phyloP scores from a whole-genome alignment of 306 rosid genomes.

The Hippophae gyantsensis region DNA sequence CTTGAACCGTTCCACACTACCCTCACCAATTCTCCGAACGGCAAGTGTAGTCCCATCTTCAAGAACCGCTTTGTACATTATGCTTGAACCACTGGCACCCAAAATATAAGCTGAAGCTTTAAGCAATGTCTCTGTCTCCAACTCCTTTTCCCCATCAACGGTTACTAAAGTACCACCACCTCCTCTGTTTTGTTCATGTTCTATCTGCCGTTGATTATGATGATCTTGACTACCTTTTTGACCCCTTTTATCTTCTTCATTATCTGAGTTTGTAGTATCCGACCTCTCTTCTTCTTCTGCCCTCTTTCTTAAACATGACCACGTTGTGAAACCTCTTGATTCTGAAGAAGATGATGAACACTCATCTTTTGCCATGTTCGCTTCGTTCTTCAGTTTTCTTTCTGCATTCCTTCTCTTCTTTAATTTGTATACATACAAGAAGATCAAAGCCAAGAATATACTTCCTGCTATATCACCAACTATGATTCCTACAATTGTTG shows the following conservation, averaged over 20 bases:
- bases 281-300: constrained; percentile 41
- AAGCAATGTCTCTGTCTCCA: constrained; percentile 67
- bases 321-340: constrained; percentile 53
- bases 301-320: constrained; percentile 72
- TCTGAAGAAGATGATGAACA: constrained; percentile 50
- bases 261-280: constrained; percentile 24
- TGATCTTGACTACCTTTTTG: constrained; percentile 5
- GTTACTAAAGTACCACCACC: constrained; percentile 69
- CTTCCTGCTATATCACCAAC: constrained; percentile 55
- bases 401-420: constrained; percentile 31
- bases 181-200: constrained; percentile 25
- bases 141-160: constrained; percentile 66
- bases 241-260: constrained; percentile 15
- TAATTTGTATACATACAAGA: constrained; percentile 34
- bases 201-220: constrained; percentile 23
- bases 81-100: constrained; percentile 93
- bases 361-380: constrained; percentile 20
- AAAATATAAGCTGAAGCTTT: constrained; percentile 83
- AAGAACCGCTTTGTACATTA: constrained; percentile 87
- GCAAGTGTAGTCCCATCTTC: constrained; percentile 79
- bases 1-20: constrained; percentile 64
- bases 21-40: constrained; percentile 85
- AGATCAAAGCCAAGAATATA: constrained; percentile 38
- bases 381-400: constrained; percentile 27
- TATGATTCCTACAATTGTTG: constrained; percentile 56